Conservation (phyloP, 1,284 basidiomycete species). For the Moniliophthora roreri region DNA sequence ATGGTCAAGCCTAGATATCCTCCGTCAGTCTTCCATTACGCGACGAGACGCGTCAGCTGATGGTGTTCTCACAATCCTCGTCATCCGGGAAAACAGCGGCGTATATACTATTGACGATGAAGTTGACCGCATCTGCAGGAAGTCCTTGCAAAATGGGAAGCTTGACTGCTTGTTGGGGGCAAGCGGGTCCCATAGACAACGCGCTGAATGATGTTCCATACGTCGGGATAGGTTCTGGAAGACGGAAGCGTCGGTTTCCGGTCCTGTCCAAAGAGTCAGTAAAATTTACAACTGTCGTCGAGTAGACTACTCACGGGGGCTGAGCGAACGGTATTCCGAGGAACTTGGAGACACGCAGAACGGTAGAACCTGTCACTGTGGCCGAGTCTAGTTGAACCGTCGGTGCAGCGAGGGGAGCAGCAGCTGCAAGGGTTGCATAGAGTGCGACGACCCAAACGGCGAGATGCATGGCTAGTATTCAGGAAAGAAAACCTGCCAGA, state of each 20-base stretch:
- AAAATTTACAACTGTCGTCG: slow-evolving; percentile 20
- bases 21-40: neutral
- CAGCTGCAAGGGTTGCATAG: neutral
- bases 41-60: neutral
- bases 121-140: slow-evolving; percentile 32
- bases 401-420: slow-evolving; percentile 26
- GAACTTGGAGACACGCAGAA: slow-evolving; percentile 34
- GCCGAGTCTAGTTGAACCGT: slow-evolving; percentile 39
- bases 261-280: slow-evolving; percentile 1
- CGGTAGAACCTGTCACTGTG: slow-evolving; percentile 35
- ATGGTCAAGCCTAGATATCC: slow-evolving; percentile 16
- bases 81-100: slow-evolving; percentile 33
- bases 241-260: slow-evolving; percentile 43
- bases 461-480: slow-evolving; percentile 8
- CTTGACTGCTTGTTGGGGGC: slow-evolving; percentile 45
- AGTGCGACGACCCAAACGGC: neutral
- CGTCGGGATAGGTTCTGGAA: slow-evolving; percentile 40
- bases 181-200: slow-evolving; percentile 43
- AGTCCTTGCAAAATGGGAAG: slow-evolving; percentile 33
- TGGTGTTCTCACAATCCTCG: slow-evolving; percentile 45
- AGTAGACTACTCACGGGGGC: slow-evolving; percentile 34
- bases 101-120: slow-evolving; percentile 34
- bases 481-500: neutral
- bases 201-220: slow-evolving; percentile 43
- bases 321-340: slow-evolving; percentile 55